A percentile compares a stretch with the other conserved stretches of the same genome.
These are phyloP conservation scores for Eucalyptus polybractea DNA, from an alignment of 345 rosid species.

Conservation along the genomic window DNA sequence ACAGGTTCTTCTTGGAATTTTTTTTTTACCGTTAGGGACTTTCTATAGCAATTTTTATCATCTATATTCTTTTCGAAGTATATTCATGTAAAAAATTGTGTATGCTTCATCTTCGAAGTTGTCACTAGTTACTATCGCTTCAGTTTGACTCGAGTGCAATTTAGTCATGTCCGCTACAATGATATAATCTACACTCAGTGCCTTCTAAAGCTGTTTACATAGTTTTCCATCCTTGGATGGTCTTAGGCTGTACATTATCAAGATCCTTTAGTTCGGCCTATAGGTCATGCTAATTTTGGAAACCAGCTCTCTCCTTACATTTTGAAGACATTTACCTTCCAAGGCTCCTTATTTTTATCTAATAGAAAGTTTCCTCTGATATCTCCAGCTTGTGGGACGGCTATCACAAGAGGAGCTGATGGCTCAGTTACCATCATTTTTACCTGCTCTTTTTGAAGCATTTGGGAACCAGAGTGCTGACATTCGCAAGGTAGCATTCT, in stretches of 20 bases:
- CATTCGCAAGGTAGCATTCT: slow-evolving; percentile 43
- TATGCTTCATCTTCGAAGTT: not conserved
- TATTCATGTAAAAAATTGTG: not conserved
- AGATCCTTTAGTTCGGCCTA: not conserved
- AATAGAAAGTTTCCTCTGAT: not conserved
- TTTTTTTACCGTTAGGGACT: not conserved
- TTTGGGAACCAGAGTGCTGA: slow-evolving; percentile 53
- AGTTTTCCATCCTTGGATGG: not conserved
- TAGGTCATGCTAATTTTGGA: not conserved
- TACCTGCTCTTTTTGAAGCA: slow-evolving; percentile 50
- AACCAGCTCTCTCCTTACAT: not conserved
- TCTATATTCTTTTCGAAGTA: not conserved
- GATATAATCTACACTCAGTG: not conserved
- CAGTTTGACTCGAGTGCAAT: not conserved
- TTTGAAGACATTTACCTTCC: not conserved
- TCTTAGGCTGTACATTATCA: not conserved
- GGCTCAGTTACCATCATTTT: slow-evolving; percentile 42
- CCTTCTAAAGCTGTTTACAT: not conserved
- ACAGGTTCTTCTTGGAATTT: not conserved
- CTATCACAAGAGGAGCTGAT: slow-evolving; percentile 45
- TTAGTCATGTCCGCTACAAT: not conserved
- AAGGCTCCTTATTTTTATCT: not conserved
- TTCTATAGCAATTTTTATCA: not conserved
- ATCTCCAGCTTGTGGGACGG: slow-evolving; percentile 34
- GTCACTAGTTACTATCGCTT: not conserved